phyloP scores from a whole-genome alignment of 208 protist species.

The Naegleria gruberi region DNA sequence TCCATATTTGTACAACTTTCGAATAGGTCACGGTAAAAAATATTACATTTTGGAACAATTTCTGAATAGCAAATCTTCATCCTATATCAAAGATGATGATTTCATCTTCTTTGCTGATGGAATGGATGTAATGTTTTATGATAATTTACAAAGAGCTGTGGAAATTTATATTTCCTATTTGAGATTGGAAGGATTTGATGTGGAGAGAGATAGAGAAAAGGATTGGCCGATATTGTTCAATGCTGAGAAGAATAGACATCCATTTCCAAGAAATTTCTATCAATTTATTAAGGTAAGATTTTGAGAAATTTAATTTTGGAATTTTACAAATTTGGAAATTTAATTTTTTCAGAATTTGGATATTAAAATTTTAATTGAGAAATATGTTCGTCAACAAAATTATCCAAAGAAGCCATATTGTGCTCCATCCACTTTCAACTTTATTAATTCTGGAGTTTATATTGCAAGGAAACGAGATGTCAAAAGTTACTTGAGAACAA shows the following conservation, averaged over 20 bases:
- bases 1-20: no score
- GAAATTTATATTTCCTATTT: background rate
- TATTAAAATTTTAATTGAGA: background rate
- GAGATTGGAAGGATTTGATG: background rate
- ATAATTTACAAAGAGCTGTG: background rate
- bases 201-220: background rate
- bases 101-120: background rate
- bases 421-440: background rate
- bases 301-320: no score
- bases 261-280: background rate
- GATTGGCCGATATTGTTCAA: background rate
- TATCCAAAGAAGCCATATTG: background rate
- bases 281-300: background rate
- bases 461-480: background rate
- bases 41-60: background rate
- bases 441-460: background rate
- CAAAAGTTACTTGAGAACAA: background rate
- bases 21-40: background rate
- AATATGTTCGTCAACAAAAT: background rate
- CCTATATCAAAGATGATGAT: background rate
- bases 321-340: no score
- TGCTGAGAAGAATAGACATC: background rate
- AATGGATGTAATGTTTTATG: background rate
- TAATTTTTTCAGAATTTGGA: background rate
- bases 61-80: background rate